phyloP scores from a whole-genome alignment of 306 rosid species.

The Inga laurina region DNA sequence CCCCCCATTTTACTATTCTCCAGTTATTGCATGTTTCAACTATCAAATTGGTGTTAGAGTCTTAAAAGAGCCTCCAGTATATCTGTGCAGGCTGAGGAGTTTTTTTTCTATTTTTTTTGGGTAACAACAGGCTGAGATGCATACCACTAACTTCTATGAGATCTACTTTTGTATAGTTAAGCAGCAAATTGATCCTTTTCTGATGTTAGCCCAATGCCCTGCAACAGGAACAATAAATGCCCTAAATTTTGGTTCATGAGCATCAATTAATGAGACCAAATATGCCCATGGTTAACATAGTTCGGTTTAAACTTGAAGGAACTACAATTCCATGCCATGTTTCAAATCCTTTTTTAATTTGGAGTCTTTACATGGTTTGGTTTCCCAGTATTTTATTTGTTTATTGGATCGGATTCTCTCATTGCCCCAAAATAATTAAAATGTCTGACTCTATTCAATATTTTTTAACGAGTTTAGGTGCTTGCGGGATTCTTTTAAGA shows the following conservation, averaged over 20 bases:
- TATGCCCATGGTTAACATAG: background rate
- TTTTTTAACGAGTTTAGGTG: slow-evolving; percentile 10
- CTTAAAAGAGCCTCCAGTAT: background rate
- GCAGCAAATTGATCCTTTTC: background rate
- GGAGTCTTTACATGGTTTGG: background rate
- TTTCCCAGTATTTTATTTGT: background rate
- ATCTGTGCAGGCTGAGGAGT: background rate
- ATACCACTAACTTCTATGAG: background rate
- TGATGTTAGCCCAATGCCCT: background rate
- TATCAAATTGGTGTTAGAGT: background rate
- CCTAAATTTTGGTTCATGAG: background rate
- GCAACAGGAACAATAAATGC: background rate
- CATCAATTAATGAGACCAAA: background rate
- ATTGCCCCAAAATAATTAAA: slow-evolving; percentile 6
- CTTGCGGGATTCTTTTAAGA: slow-evolving; percentile 8
- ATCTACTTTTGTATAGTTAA: background rate
- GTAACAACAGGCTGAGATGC: background rate
- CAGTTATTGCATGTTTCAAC: background rate
- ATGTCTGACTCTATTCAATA: background rate
- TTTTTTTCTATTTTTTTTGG: too few relatives aligned
- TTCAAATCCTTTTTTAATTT: background rate
- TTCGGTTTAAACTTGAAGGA: background rate
- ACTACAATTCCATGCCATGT: background rate
- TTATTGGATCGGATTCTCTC: background rate
- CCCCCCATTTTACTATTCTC: background rate